These are phyloP conservation scores for Nicotiana tabacum DNA, from an alignment of 257 asterid genomes.

Conservation along the genomic window DNA sequence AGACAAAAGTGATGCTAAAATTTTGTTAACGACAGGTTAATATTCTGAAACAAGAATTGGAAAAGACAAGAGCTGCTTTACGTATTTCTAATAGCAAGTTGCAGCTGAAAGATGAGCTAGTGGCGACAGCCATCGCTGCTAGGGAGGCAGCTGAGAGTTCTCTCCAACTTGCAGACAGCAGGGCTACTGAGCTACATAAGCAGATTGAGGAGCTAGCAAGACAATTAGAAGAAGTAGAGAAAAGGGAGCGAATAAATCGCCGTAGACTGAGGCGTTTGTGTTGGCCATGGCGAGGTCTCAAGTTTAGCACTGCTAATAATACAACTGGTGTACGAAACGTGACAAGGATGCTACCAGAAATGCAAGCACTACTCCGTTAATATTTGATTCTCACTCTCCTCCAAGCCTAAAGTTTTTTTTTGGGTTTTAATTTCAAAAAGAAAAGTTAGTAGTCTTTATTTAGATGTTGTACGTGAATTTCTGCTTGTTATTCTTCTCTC, in stretches of 20 bases:
- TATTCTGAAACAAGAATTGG: slow-evolving; percentile 25
- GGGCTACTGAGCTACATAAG: slow-evolving; percentile 17
- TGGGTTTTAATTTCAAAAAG: not conserved
- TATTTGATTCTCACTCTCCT: not conserved
- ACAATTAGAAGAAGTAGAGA: slow-evolving; percentile 23
- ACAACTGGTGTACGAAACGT: slow-evolving; percentile 13
- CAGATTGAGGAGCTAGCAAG: slow-evolving; percentile 26
- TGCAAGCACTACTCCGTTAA: slow-evolving; percentile 20
- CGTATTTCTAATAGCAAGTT: slow-evolving; percentile 19
- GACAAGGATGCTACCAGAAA: slow-evolving; percentile 27
- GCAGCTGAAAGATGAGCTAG: slow-evolving; percentile 26
- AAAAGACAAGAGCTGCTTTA: slow-evolving; percentile 17
- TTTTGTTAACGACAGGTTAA: slow-evolving; percentile 8
- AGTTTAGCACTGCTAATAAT: slow-evolving; percentile 12
- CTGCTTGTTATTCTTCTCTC: not conserved
- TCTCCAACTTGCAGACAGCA: slow-evolving; percentile 25
- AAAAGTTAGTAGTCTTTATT: not conserved
- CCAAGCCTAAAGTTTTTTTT: not conserved
- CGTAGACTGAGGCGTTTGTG: slow-evolving; percentile 24
- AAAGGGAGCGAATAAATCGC: slow-evolving; percentile 11
- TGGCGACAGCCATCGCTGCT: slow-evolving; percentile 22
- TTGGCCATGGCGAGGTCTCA: slow-evolving; percentile 26
- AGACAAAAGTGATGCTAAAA: not conserved
- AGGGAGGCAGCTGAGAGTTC: slow-evolving; percentile 31
- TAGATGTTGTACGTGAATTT: not conserved